phyloP scores from a whole-genome alignment of 2,329 filamentous ascomycete genomes.

The Scortechinia acanthostroma region DNA sequence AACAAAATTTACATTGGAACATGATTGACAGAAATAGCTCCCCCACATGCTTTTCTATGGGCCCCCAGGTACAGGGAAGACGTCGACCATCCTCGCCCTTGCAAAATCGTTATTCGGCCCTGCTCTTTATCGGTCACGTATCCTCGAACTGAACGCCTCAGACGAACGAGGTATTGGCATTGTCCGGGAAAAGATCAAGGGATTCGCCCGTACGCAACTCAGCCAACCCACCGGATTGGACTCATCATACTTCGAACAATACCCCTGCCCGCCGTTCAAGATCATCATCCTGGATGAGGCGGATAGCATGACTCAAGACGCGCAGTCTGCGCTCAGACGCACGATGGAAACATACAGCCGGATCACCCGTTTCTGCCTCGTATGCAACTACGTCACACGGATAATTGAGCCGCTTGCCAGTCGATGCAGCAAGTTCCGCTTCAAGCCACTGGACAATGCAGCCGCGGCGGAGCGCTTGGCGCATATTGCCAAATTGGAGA shows the following conservation, averaged over 20 bases:
- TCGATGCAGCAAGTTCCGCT: slow-evolving; percentile 92
- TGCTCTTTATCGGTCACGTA: slow-evolving; percentile 82
- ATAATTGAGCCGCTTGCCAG: slow-evolving; percentile 95
- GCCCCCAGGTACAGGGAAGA: slow-evolving; percentile 94
- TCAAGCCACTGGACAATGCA: slow-evolving; percentile 86
- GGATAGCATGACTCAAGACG: slow-evolving; percentile 98
- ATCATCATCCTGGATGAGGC: slow-evolving; percentile 98
- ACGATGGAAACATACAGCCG: slow-evolving; percentile 98
- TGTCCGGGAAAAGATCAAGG: slow-evolving; percentile 94
- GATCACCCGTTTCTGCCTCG: slow-evolving; percentile 93
- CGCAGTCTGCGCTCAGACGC: slow-evolving; percentile 80
- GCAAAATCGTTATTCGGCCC: slow-evolving; percentile 96
- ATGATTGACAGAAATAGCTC: slow-evolving; percentile 44
- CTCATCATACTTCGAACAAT: slow-evolving; percentile 53
- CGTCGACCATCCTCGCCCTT: slow-evolving; percentile 90
- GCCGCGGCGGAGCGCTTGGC: slow-evolving; percentile 75
- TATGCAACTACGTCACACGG: slow-evolving; percentile 96
- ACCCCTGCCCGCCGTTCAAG: slow-evolving; percentile 95
- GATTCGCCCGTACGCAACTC: slow-evolving; percentile 92
- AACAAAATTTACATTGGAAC: no score
- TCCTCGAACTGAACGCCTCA: slow-evolving; percentile 98
- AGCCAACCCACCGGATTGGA: slow-evolving; percentile 59
- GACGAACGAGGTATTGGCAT: slow-evolving; percentile 97
- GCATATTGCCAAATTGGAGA: slow-evolving; percentile 76
- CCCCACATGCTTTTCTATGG: slow-evolving; percentile 99